Evolutionary conservation across 441 rosid species (phyloP), one percentile per base, ranked within the genome.

Genomic region (Bocquillonia castaneifolia): DNA sequence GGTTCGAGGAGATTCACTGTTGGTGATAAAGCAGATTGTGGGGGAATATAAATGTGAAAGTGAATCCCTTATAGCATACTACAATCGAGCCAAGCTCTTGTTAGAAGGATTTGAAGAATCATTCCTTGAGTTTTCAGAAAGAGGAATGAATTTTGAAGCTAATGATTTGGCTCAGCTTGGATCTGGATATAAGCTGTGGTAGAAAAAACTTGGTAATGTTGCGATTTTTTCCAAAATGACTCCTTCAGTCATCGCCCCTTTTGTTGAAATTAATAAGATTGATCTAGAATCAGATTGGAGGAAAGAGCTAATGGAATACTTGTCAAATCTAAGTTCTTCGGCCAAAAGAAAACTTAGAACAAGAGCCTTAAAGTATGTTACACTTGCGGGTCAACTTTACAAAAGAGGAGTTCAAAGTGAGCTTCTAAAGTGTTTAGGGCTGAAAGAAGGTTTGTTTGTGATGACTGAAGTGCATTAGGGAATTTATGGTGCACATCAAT

Each of bases 311-410:
- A 6, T 44, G 9, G 50, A 9, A 14, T 44, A 14, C 3, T 44
- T 44, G 6, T 8, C 18, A 5, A 17, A 5, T 3, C 1, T 14
- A 0, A 42, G 2, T 8, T 2, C 13, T 42, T 42, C 0, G 17
- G 6, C 9, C 13, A 10, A 5, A 10, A 3, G 45, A 2, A 6
- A 3, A 1, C 4, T n/a, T n/a, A n/a, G 10, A 40, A 10, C 13
- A 3, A 6, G 5, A 10, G 45, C 4, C 1, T 3, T 10, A 40
- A 40, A 40, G 3, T 6, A 1, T 8, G 1, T 47, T 2, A 1
- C 18, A 6, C 0, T 3, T 5, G 23, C 2, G 1, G 23, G 23
- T 2, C 0, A 1, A 10, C 0, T 6, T 0, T 0, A n/a, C 20
- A 0, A 48, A 48, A 17, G 53, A 17, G 2, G 10, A 3, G 8